Percentiles rank a stretch among this genome's conserved stretches.
Conservation (phyloP, 305 asterid species). For the Fraxinus sp. region DNA sequence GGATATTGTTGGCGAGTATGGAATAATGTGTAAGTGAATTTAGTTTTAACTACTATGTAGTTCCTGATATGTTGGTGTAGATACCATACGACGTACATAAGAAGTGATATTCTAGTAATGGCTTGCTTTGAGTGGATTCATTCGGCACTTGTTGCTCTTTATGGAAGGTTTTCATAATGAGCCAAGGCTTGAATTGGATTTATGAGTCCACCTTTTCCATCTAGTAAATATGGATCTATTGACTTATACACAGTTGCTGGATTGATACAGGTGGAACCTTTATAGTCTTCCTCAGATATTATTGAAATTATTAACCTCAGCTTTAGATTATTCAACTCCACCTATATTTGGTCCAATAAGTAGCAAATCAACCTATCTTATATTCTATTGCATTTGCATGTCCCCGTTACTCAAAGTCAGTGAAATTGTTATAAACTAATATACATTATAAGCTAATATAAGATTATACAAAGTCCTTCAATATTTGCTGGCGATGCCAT, state of each 20-base stretch:
- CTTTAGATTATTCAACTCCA: neutral
- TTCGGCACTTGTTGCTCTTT: neutral
- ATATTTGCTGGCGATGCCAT: constrained; percentile 12
- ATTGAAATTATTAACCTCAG: constrained; percentile 6
- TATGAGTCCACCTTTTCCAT: neutral
- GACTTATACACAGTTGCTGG: neutral
- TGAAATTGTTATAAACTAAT: neutral
- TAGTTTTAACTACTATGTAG: neutral
- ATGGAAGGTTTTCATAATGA: neutral
- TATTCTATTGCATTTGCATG: neutral
- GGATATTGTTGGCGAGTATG: neutral
- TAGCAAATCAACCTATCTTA: neutral
- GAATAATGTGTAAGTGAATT: neutral
- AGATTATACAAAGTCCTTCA: neutral
- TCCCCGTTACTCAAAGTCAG: neutral
- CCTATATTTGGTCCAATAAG: neutral
- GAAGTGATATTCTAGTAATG: neutral
- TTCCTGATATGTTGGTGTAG: neutral
- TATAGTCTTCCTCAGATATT: neutral
- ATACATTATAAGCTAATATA: neutral
- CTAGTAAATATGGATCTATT: neutral
- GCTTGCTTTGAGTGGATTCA: neutral
- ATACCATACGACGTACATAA: neutral
- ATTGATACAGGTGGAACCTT: neutral
- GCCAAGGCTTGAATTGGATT: neutral